Evolutionary conservation across 2,329 filamentous ascomycete species (phyloP).

Genomic region (Arthrinium phaeospermum): DNA sequence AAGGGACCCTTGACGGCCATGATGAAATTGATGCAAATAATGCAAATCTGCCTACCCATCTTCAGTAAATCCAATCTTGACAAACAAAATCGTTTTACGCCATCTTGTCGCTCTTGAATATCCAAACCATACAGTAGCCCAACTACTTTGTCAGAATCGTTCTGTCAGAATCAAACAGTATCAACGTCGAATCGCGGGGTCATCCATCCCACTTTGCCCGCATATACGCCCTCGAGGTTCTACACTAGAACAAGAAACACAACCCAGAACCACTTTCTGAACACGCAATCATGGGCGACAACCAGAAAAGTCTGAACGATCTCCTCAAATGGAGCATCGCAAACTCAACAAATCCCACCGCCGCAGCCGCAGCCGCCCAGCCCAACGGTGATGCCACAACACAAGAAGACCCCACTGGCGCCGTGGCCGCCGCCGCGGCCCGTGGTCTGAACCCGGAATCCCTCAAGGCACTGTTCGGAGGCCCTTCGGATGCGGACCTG

Average conservation of each 20-base stretch:
- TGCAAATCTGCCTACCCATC: neutral
- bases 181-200: slow-evolving; percentile 16
- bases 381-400: slow-evolving; percentile 1
- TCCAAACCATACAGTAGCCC: neutral
- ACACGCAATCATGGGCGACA: slow-evolving; percentile 37
- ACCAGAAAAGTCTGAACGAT: slow-evolving; percentile 67
- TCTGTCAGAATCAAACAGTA: neutral
- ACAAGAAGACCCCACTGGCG: slow-evolving; percentile 36
- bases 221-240: neutral
- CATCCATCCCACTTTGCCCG: neutral
- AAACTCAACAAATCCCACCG: slow-evolving; percentile 41
- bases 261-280: neutral
- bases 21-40: slow-evolving; percentile 5
- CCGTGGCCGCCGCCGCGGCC: slow-evolving; percentile 35
- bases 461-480: slow-evolving; percentile 78
- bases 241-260: neutral
- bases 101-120: neutral
- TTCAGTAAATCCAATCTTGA: neutral
- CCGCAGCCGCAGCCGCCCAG: slow-evolving; percentile 12
- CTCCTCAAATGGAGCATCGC: slow-evolving; percentile 79
- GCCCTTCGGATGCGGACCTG: slow-evolving; percentile 86
- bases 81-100: neutral
- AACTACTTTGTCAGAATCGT: neutral
- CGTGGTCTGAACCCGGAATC: slow-evolving; percentile 63
- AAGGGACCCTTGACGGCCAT: neutral